phyloP scores from a whole-genome alignment of 129 eudicot genomes.

The Pulicaria dysenterica region DNA sequence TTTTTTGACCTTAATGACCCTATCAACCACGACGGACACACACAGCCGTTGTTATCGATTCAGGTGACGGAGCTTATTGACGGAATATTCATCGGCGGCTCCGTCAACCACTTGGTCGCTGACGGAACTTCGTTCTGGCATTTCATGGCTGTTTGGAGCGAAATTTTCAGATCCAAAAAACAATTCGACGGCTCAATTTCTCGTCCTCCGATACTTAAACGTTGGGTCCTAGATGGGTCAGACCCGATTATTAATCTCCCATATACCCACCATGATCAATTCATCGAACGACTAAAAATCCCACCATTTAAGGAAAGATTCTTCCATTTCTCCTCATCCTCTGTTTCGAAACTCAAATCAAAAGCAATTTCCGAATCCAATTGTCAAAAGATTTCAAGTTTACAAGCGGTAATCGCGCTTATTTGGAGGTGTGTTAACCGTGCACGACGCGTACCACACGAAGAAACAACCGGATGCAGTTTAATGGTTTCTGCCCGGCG shows the following conservation, averaged over 20 bases:
- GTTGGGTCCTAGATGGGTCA: slow-evolving; percentile 18
- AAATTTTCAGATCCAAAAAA: slow-evolving; percentile 6
- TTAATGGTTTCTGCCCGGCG: slow-evolving; percentile 23
- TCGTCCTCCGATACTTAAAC: slow-evolving; percentile 33
- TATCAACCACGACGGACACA: slow-evolving; percentile 47
- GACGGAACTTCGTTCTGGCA: slow-evolving; percentile 34
- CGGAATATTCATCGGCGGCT: slow-evolving; percentile 35
- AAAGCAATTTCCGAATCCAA: slow-evolving; percentile 48
- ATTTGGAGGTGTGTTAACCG: slow-evolving; percentile 51
- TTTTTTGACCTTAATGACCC: slow-evolving; percentile 50
- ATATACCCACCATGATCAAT: slow-evolving; percentile 21
- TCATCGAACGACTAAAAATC: background rate
- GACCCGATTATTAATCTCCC: background rate
- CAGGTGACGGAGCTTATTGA: slow-evolving; percentile 40
- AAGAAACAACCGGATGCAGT: slow-evolving; percentile 23
- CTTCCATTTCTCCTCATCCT: slow-evolving; percentile 38
- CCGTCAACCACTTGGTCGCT: slow-evolving; percentile 33
- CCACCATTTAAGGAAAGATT: slow-evolving; percentile 28
- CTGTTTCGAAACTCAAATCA: slow-evolving; percentile 39
- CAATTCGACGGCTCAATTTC: background rate
- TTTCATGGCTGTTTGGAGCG: slow-evolving; percentile 31
- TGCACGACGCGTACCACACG: slow-evolving; percentile 17
- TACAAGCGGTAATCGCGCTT: slow-evolving; percentile 51
- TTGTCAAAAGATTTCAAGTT: slow-evolving; percentile 37
- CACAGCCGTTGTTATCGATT: slow-evolving; percentile 27